phyloP scores from a whole-genome alignment of 2,329 filamentous ascomycete species.

The Leptographium radiaticola region DNA sequence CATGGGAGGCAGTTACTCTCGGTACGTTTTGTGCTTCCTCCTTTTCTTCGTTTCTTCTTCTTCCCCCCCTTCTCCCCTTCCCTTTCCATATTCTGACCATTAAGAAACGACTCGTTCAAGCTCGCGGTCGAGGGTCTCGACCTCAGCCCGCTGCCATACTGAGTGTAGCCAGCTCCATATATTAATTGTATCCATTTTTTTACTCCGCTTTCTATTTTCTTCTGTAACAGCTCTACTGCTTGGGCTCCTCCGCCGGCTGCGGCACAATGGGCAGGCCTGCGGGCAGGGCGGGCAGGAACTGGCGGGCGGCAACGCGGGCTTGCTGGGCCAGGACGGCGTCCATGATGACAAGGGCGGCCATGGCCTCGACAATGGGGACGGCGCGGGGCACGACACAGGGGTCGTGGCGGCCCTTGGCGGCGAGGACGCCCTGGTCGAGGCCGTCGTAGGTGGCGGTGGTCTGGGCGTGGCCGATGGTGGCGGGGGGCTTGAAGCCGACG shows the following conservation, averaged over 20 bases:
- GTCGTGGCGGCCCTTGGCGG: slow-evolving; percentile 89
- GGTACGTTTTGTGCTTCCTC: too few species aligned
- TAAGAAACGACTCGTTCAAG: slow-evolving; percentile 47
- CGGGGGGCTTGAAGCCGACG: slow-evolving; percentile 87
- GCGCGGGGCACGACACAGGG: slow-evolving; percentile 84
- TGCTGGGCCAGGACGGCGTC: slow-evolving; percentile 64
- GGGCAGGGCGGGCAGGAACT: slow-evolving; percentile 27
- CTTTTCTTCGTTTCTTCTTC: background rate
- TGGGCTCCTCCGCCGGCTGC: background rate
- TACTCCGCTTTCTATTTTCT: background rate
- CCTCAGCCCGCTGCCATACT: slow-evolving; percentile 43
- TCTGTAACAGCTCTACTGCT: background rate
- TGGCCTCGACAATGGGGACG: slow-evolving; percentile 79
- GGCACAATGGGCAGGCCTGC: slow-evolving; percentile 14
- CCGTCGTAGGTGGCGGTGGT: slow-evolving; percentile 70
- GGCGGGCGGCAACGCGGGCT: slow-evolving; percentile 35
- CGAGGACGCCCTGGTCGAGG: slow-evolving; percentile 56
- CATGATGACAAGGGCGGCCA: slow-evolving; percentile 61
- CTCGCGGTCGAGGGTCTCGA: slow-evolving; percentile 46
- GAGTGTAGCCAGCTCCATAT: background rate
- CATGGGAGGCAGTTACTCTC: slow-evolving; percentile 70
- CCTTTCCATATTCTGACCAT: slow-evolving; percentile 3
- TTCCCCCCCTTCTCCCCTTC: background rate
- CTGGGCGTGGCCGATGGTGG: slow-evolving; percentile 85
- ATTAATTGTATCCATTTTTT: background rate